phyloP scores from a whole-genome alignment of 768 basidiomycete species.

The Sarcodon sp. region DNA sequence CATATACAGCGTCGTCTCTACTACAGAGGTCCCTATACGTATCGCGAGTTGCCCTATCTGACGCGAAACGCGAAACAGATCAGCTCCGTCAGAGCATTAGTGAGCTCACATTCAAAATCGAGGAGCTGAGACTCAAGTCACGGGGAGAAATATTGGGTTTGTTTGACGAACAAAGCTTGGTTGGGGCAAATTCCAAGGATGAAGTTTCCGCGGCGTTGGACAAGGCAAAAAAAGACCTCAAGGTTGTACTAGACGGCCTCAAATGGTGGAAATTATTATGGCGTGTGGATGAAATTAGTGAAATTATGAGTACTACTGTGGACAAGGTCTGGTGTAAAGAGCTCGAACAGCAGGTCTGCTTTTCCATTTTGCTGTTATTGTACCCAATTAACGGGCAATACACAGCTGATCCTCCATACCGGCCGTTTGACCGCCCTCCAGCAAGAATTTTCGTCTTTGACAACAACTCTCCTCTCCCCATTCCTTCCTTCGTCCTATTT shows the following conservation, averaged over 20 bases:
- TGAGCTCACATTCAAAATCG: constrained; percentile 9
- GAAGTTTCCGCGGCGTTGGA: constrained; percentile 16
- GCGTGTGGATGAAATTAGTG: constrained; percentile 26
- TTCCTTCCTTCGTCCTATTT: constrained; percentile 18
- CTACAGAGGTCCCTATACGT: background rate
- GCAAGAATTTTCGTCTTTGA: constrained; percentile 24
- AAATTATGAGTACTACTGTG: constrained; percentile 18
- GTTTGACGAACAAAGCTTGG: constrained; percentile 2
- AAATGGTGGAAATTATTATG: constrained; percentile 26
- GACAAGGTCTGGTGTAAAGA: constrained; percentile 24
- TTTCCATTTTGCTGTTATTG: background rate
- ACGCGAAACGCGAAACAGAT: constrained; percentile 9
- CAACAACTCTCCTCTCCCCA: constrained; percentile 27
- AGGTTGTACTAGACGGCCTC: constrained; percentile 17
- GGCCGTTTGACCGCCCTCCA: constrained; percentile 43
- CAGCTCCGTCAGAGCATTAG: constrained; percentile 4
- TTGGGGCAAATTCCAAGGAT: constrained; percentile 3
- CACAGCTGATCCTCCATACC: constrained; percentile 53
- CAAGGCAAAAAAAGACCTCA: constrained; percentile 16
- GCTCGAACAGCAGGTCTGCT: constrained; percentile 13
- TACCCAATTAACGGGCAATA: background rate
- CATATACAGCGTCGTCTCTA: background rate
- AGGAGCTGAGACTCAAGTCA: constrained; percentile 10
- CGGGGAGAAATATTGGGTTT: constrained; percentile 12
- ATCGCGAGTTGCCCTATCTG: background rate